A percentile compares a stretch with the other conserved stretches of the same genome.
Conservation (phyloP, 495 filamentous ascomycete genomes). For the Staphylotrichum longicolle region DNA sequence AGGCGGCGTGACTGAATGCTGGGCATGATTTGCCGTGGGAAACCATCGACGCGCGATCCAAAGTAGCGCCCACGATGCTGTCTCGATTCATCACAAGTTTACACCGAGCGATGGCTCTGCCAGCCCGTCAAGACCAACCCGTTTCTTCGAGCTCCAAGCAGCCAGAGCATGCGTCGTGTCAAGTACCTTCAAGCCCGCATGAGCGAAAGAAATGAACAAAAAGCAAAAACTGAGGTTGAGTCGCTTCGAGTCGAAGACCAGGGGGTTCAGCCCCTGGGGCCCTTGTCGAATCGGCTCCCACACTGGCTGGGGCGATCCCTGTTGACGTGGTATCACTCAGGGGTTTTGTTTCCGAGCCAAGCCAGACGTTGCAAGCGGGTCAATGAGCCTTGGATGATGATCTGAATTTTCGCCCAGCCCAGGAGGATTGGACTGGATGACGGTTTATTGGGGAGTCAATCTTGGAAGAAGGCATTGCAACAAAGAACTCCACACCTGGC, state of each 20-base stretch:
- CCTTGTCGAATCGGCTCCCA: constrained; percentile 20
- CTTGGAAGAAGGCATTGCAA: no score
- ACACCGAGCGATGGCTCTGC: no score
- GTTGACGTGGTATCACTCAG: constrained; percentile 12
- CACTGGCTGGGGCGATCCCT: constrained; percentile 1
- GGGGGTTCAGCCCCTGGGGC: constrained; percentile 6
- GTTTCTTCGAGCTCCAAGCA: no score
- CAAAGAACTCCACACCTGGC: no score
- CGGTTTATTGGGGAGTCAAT: no score
- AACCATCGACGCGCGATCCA: neutral
- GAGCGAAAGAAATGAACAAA: constrained; percentile 17
- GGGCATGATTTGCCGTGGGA: constrained; percentile 3
- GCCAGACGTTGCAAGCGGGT: constrained; percentile 10
- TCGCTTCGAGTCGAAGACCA: constrained; percentile 14
- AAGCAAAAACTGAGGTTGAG: constrained; percentile 20
- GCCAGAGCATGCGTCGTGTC: no score
- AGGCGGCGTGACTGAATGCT: neutral
- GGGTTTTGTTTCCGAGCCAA: constrained; percentile 21
- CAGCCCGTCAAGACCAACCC: no score
- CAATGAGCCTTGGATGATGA: constrained; percentile 1
- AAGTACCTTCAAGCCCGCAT: neutral
- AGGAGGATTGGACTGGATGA: no score
- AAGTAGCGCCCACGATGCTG: no score
- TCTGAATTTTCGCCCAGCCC: constrained; percentile 8
- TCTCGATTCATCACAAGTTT: no score